phyloP scores from a whole-genome alignment of 176 grass and related monocot genomes.

The Echinochloa phyllopogon region DNA sequence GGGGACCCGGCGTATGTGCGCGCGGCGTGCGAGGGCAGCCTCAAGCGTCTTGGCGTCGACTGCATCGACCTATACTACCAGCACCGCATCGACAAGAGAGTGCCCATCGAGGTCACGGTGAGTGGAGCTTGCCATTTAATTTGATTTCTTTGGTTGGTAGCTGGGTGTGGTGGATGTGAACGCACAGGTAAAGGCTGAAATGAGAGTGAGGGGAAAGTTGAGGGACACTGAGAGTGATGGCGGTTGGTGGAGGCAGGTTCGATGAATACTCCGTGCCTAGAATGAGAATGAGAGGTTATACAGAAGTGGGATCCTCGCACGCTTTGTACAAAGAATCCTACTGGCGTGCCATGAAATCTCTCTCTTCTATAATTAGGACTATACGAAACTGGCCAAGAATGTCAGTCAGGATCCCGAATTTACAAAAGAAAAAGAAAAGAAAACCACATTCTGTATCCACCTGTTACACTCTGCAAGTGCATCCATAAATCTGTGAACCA shows the following conservation, averaged over 20 bases:
- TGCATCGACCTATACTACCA: conserved; percentile 81
- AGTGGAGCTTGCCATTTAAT: background rate
- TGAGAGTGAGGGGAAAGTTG: too few relatives aligned
- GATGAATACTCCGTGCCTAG: background rate
- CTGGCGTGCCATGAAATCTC: background rate
- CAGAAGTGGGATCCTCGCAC: background rate
- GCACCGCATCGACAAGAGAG: conserved; percentile 58
- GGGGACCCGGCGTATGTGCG: conserved; percentile 65
- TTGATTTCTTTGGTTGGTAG: background rate
- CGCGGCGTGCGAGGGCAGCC: conserved; percentile 62
- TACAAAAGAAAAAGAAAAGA: background rate
- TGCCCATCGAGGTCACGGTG: conserved; percentile 79
- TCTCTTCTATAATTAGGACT: background rate
- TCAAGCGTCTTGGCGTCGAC: conserved; percentile 54
- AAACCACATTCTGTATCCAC: background rate
- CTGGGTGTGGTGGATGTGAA: background rate
- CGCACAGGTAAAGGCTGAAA: background rate
- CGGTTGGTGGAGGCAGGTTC: background rate
- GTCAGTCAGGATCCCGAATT: background rate
- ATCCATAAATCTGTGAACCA: background rate
- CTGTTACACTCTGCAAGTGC: background rate
- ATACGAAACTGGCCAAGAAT: background rate
- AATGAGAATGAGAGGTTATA: background rate
- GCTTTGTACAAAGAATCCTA: background rate
- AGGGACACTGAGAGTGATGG: background rate